Evolutionary conservation across 2,329 filamentous ascomycete species (phyloP).

Genomic region (Fusarium burgessii): DNA sequence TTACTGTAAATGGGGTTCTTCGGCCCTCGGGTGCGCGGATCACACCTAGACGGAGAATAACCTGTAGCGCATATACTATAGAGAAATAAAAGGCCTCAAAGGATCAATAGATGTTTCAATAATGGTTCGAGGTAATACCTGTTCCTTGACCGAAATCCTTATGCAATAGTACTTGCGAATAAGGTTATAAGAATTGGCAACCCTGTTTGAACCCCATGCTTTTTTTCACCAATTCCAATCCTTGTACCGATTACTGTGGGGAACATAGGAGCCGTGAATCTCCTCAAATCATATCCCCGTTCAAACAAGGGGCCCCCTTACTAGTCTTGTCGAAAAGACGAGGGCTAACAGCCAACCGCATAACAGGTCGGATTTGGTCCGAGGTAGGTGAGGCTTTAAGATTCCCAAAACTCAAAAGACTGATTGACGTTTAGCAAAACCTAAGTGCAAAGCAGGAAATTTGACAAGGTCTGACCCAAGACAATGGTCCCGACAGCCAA

Average conservation of each 20-base stretch:
- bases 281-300: neutral
- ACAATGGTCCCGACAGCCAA: neutral
- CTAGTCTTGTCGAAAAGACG: neutral
- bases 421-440: neutral
- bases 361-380: neutral
- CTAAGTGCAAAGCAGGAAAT: neutral
- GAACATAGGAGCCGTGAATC: neutral
- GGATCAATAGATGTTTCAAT: neutral
- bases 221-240: neutral
- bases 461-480: neutral
- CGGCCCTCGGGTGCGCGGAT: neutral
- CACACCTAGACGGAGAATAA: neutral
- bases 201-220: neutral
- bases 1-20: neutral
- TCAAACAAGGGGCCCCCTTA: neutral
- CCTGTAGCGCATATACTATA: neutral
- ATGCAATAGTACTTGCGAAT: constrained; percentile 1
- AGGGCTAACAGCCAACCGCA: neutral
- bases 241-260: neutral
- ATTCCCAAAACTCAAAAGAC: neutral
- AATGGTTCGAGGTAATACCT: neutral
- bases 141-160: neutral
- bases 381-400: neutral
- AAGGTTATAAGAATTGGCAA: neutral
- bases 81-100: neutral